Base-by-base conservation (phyloP, 1,284 basidiomycete species). In the Ceratobasidium sp. region DNA sequence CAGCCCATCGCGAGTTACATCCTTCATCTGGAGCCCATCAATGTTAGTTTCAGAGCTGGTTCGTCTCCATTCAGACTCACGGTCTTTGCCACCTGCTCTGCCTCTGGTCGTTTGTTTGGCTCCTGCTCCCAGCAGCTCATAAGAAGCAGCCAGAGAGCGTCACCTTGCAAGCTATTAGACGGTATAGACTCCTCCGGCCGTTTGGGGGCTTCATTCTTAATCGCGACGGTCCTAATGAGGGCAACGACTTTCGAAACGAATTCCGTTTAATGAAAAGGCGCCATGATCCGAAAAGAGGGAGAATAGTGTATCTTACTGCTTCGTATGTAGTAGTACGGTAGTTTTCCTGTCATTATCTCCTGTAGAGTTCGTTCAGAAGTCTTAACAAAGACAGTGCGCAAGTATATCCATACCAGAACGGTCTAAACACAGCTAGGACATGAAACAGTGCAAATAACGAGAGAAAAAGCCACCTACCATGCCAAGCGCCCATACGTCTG, bases 91-190 rank as follows among this genome's bases (percentile, higher is more conserved):
- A 56, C 54, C n/a, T n/a, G 23, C 15, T 20, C 50, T 54, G 64
- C 40, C 6, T 15, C 44, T 2, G 64, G 64, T 15, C 64, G 64
- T 42, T 66, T 44, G 20, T 66, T n/a, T 12, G 64, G 64, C 12
- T 66, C 64, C n/a, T 17, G 23, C 42, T 40, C 33, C 64, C 64
- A 66, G 64, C 64, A 66, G 38, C 64, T 66, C 23, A 15, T 44
- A 15, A 66, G 64, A 2, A 66, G 33, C 12, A 15, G n/a, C 64
- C 64, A 66, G 20, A 66, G 44, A 28, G 20, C 13, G 13, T 66
- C 64, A 12, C 64, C 64, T n/a, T 26, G n/a, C 23, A 23, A 23
- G n/a, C 54, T 56, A 9, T 23, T 10, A 7, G 23, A 26, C 10
- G 54, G 54, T 23, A 56, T 56, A 23, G 6, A 12, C 54, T 56